Evolutionary conservation across 371 early-diverging fungal genomes (phyloP).

Genomic region (Batrachochytrium dendrobatidis): DNA sequence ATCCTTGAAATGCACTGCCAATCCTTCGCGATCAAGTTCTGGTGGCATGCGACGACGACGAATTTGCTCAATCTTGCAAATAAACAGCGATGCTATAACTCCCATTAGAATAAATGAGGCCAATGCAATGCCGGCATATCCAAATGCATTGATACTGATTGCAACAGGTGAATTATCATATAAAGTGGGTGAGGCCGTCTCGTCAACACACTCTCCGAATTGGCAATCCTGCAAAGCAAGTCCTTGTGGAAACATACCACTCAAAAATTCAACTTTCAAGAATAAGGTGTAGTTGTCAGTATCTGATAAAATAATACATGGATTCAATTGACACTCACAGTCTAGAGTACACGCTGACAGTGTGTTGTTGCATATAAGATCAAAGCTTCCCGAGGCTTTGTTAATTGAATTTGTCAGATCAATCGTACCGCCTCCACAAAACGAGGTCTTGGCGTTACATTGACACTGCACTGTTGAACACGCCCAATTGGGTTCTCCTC

Average conservation of each 20-base stretch:
- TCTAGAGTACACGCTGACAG: background rate
- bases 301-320: background rate
- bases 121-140: slow-evolving; percentile 24
- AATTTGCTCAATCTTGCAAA: background rate
- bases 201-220: slow-evolving; percentile 2
- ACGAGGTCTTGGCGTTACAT: slow-evolving; percentile 1
- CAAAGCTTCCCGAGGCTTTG: background rate
- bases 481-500: background rate
- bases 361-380: background rate
- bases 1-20: background rate
- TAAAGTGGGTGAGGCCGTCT: background rate
- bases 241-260: slow-evolving; percentile 32
- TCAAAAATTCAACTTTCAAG: slow-evolving; percentile 53
- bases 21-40: background rate
- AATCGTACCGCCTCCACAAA: slow-evolving; percentile 1
- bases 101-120: slow-evolving; percentile 16
- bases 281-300: slow-evolving; percentile 62
- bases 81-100: background rate
- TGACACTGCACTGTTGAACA: background rate
- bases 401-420: background rate
- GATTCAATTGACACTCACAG: background rate
- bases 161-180: slow-evolving; percentile 8
- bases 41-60: background rate
- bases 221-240: background rate
- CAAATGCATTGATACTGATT: slow-evolving; percentile 82